phyloP scores from a whole-genome alignment of 495 filamentous ascomycete genomes.

The Podospora bellae-mahoneyi region DNA sequence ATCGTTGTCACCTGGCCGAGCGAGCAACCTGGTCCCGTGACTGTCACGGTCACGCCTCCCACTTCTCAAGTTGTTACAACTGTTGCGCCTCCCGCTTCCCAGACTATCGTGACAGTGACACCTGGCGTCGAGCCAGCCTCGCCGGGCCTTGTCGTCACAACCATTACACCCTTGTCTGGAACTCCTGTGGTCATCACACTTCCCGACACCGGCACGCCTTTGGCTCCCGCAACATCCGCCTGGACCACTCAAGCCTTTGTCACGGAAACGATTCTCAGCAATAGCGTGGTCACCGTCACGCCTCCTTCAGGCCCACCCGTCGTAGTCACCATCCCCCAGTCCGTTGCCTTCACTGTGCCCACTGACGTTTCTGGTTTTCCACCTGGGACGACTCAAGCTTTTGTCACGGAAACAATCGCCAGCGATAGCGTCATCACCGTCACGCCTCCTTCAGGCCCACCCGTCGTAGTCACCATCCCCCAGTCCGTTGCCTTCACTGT shows the following conservation, averaged over 20 bases:
- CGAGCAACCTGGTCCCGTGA: constrained; percentile 1
- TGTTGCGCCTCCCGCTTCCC: neutral
- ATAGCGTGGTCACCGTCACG: neutral
- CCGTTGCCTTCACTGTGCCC: neutral
- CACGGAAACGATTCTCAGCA: neutral
- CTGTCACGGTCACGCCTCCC: neutral
- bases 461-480: neutral
- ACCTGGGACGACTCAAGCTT: neutral
- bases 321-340: neutral
- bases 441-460: neutral
- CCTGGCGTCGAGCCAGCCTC: neutral
- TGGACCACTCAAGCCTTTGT: neutral
- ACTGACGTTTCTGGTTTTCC: neutral
- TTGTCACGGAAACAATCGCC: neutral
- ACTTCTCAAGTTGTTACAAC: neutral
- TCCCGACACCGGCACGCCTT: neutral
- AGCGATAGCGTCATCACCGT: neutral
- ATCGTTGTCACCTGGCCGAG: neutral
- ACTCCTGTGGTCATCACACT: constrained; percentile 1
- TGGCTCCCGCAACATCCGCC: neutral
- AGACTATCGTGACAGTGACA: neutral
- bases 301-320: neutral
- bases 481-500: neutral
- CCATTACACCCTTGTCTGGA: neutral
- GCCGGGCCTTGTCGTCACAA: neutral